A percentile compares a stretch with the other conserved stretches of the same genome.
Evolutionary conservation across 768 basidiomycete genomes (phyloP).

Genomic region (Termitomyces sp.): DNA sequence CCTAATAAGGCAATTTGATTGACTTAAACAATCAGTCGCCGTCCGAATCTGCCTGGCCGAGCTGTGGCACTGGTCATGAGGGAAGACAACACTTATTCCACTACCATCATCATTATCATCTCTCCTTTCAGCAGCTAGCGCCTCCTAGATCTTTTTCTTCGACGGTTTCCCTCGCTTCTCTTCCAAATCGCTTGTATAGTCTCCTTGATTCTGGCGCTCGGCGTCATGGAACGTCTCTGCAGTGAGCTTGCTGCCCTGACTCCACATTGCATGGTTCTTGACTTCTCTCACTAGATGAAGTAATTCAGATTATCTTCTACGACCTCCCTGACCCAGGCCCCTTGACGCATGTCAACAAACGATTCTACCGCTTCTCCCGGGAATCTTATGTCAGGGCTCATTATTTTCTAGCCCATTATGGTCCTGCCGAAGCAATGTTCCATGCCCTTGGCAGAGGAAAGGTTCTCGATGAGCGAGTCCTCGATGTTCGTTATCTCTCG

Average conservation of each 20-base stretch:
- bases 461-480: slow-evolving; percentile 55
- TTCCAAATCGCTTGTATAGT: slow-evolving; percentile 1
- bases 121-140: background rate
- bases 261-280: slow-evolving; percentile 3
- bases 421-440: slow-evolving; percentile 63
- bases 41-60: slow-evolving; percentile 29
- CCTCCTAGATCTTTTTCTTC: background rate
- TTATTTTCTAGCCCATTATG: slow-evolving; percentile 74
- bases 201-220: slow-evolving; percentile 10
- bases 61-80: slow-evolving; percentile 9
- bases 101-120: slow-evolving; percentile 17
- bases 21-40: slow-evolving; percentile 42
- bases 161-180: slow-evolving; percentile 6
- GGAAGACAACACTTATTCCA: slow-evolving; percentile 1
- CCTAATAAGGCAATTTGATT: slow-evolving; percentile 18
- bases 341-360: slow-evolving; percentile 51
- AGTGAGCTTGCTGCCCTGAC: slow-evolving; percentile 36
- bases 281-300: slow-evolving; percentile 39
- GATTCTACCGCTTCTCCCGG: slow-evolving; percentile 55
- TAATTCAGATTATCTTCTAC: slow-evolving; percentile 69
- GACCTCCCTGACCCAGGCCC: slow-evolving; percentile 61
- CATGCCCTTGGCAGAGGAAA: slow-evolving; percentile 71
- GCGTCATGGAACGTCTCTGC: slow-evolving; percentile 58
- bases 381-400: slow-evolving; percentile 73
- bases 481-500: slow-evolving; percentile 51